phyloP scores from a whole-genome alignment of 2,329 filamentous ascomycete species.

The Ampelomyces quisqualis region DNA sequence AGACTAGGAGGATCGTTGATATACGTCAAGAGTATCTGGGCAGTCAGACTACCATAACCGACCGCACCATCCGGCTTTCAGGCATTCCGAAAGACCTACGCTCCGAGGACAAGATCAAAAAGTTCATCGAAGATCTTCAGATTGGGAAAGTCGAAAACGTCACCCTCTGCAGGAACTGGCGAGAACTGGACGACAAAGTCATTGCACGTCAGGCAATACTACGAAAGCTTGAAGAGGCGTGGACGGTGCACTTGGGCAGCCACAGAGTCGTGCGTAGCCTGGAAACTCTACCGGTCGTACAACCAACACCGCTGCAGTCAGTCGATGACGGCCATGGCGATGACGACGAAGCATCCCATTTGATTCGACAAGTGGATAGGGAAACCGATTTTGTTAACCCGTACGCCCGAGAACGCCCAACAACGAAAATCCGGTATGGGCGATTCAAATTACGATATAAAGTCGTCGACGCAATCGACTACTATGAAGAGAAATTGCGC shows the following conservation, averaged over 20 bases:
- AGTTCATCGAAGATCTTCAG: conserved; percentile 80
- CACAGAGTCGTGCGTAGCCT: conserved; percentile 51
- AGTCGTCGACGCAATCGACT: conserved; percentile 86
- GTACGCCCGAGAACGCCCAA: conserved; percentile 59
- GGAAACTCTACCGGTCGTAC: conserved; percentile 53
- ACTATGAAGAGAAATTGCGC: conserved; percentile 84
- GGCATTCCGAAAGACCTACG: conserved; percentile 80
- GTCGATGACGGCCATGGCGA: conserved; percentile 30
- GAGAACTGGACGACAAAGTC: conserved; percentile 73
- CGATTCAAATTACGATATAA: conserved; percentile 69
- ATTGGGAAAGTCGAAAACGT: conserved; percentile 91
- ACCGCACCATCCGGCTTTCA: conserved; percentile 87
- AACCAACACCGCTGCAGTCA: conserved; percentile 46
- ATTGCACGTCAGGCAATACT: conserved; percentile 65
- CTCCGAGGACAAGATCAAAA: conserved; percentile 78
- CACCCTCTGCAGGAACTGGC: conserved; percentile 84
- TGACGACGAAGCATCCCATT: conserved; percentile 60
- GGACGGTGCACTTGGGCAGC: conserved; percentile 73
- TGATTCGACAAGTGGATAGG: conserved; percentile 55
- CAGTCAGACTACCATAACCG: conserved; percentile 90
- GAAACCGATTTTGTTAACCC: conserved; percentile 45
- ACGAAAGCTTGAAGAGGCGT: conserved; percentile 76
- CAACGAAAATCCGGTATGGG: conserved; percentile 75
- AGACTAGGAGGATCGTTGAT: conserved; percentile 82
- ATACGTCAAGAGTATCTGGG: conserved; percentile 89